These are phyloP conservation scores for Fusarium phyllophilum DNA, from an alignment of 2,329 filamentous ascomycete genomes.

Conservation along the genomic window DNA sequence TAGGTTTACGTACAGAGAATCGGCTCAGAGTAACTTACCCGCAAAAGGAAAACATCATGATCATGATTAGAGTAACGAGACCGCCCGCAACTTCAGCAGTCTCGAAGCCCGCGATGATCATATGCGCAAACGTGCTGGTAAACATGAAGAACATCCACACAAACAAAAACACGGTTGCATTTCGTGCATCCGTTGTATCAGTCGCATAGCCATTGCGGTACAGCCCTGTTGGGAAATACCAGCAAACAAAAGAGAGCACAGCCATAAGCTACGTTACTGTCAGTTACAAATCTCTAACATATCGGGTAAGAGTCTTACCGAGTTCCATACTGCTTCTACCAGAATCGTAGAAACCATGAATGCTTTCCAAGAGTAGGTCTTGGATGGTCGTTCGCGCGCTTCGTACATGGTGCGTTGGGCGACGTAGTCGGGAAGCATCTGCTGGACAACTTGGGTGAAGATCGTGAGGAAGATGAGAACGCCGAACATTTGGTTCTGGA, in stretches of 20 bases:
- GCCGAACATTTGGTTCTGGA: conserved; percentile 77
- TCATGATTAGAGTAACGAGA: conserved; percentile 71
- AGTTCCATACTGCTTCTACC: conserved; percentile 75
- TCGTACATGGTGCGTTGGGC: conserved; percentile 76
- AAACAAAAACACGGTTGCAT: conserved; percentile 71
- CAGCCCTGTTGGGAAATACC: conserved; percentile 75
- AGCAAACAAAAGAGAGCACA: conserved; percentile 70
- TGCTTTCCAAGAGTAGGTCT: conserved; percentile 74
- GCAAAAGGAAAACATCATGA: conserved; percentile 70
- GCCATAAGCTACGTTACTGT: conserved; percentile 40
- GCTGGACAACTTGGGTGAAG: conserved; percentile 72
- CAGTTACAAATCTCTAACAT: neutral
- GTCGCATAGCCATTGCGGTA: conserved; percentile 67
- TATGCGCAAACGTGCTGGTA: conserved; percentile 71
- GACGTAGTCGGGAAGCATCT: conserved; percentile 77
- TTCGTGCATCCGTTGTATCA: conserved; percentile 57
- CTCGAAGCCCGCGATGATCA: conserved; percentile 71
- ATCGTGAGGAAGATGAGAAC: conserved; percentile 78
- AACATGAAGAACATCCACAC: conserved; percentile 73
- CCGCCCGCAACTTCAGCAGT: conserved; percentile 72
- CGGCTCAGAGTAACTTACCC: conserved; percentile 62
- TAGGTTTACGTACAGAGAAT: too few species aligned
- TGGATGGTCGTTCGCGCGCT: conserved; percentile 72
- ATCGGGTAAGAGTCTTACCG: conserved; percentile 53
- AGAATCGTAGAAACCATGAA: conserved; percentile 71